phyloP scores from a whole-genome alignment of 768 basidiomycete genomes.

The Collybia mongolica region DNA sequence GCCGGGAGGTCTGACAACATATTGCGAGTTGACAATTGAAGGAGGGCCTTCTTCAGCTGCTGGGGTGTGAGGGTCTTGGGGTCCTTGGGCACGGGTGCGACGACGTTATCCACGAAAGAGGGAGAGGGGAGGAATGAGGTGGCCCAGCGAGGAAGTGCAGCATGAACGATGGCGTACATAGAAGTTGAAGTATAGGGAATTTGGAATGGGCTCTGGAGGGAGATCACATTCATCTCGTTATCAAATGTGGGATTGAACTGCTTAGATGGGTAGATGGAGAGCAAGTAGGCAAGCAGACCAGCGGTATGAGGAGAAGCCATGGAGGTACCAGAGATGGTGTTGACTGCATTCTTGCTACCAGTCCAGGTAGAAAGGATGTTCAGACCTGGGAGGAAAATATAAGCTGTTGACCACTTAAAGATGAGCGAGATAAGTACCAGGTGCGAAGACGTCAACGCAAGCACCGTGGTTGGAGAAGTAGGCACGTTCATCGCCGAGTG shows the following conservation, averaged over 20 bases:
- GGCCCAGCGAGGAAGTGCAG: conserved; percentile 58
- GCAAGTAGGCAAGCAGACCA: conserved; percentile 88
- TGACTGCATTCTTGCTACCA: conserved; percentile 54
- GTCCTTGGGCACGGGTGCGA: conserved; percentile 41
- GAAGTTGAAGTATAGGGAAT: conserved; percentile 31
- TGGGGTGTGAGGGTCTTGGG: conserved; percentile 53
- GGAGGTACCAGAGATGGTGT: conserved; percentile 85
- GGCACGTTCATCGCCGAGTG: conserved; percentile 76
- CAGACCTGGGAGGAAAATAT: conserved; percentile 41
- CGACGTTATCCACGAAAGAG: conserved; percentile 37
- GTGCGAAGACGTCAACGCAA: conserved; percentile 93
- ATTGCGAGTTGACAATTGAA: conserved; percentile 54
- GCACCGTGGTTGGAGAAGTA: conserved; percentile 91
- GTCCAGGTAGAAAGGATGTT: conserved; percentile 91
- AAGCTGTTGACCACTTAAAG: background rate
- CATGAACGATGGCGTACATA: conserved; percentile 53
- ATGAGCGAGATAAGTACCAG: conserved; percentile 40
- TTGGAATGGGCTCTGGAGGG: conserved; percentile 26
- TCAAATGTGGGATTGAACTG: conserved; percentile 55
- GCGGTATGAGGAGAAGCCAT: conserved; percentile 96
- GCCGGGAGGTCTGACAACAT: conserved; percentile 48
- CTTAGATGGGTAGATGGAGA: conserved; percentile 79
- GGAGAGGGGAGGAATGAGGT: conserved; percentile 56
- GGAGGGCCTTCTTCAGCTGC: conserved; percentile 75
- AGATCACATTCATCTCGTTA: conserved; percentile 32